These are phyloP conservation scores for Zangia roseola DNA, from an alignment of 768 basidiomycete genomes.

Conservation along the genomic window DNA sequence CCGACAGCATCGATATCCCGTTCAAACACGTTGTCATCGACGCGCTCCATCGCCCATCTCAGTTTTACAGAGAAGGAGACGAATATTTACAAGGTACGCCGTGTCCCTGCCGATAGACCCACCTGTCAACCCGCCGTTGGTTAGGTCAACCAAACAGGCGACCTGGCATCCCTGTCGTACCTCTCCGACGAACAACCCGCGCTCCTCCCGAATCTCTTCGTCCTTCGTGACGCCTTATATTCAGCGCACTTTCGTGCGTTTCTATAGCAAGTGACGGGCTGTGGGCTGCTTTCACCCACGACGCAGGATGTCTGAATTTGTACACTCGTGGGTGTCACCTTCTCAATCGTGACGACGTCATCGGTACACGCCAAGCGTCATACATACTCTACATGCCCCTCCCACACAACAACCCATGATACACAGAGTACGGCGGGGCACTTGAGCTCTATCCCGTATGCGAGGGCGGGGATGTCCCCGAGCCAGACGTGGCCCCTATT, in stretches of 20 bases:
- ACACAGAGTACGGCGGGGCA: conserved; percentile 88
- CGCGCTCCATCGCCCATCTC: conserved; percentile 66
- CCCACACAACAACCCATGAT: conserved; percentile 72
- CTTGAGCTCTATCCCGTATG: conserved; percentile 87
- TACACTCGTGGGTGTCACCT: conserved; percentile 92
- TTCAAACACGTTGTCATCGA: conserved; percentile 84
- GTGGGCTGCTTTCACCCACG: conserved; percentile 84
- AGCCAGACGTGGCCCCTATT: conserved; percentile 63
- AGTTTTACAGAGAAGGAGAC: conserved; percentile 94
- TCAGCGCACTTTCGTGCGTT: conserved; percentile 79
- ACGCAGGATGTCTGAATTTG: conserved; percentile 92
- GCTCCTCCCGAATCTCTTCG: conserved; percentile 75
- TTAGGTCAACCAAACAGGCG: conserved; percentile 96
- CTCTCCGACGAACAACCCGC: conserved; percentile 75
- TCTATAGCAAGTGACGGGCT: conserved; percentile 84
- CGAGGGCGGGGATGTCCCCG: conserved; percentile 53
- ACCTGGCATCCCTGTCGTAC: conserved; percentile 90
- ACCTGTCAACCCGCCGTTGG: background rate
- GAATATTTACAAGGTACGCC: conserved; percentile 91
- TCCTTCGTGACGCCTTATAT: conserved; percentile 90
- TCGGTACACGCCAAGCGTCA: conserved; percentile 88
- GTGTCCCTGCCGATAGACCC: background rate
- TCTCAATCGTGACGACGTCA: conserved; percentile 98
- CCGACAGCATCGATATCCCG: conserved; percentile 55
- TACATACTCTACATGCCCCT: conserved; percentile 97